Evolutionary conservation across 106 monocot genomes (phyloP).

Genomic region (Posidonia australis): DNA sequence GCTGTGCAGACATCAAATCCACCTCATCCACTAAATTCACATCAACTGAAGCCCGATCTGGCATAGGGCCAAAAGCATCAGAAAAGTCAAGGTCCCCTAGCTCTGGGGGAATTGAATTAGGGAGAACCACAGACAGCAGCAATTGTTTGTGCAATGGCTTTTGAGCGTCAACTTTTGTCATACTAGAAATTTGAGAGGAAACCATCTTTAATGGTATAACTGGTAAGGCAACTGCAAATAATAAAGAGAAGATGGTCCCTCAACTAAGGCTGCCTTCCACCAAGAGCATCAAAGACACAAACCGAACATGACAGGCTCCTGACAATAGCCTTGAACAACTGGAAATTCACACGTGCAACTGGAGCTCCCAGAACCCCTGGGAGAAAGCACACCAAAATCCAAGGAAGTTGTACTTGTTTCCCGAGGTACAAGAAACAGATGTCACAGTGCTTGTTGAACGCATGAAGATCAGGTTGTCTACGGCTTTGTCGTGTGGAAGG

Average conservation of each 20-base stretch:
- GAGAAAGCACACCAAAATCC: conserved; percentile 36
- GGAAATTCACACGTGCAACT: conserved; percentile 62
- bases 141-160: conserved; percentile 32
- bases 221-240: conserved; percentile 2
- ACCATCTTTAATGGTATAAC: conserved; percentile 45
- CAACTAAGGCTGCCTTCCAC: conserved; percentile 45
- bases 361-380: conserved; percentile 56
- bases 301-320: conserved; percentile 52
- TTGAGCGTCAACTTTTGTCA: conserved; percentile 15
- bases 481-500: too few species aligned
- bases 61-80: conserved; percentile 83
- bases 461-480: conserved; percentile 67
- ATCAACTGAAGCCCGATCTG: conserved; percentile 32
- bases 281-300: conserved; percentile 31
- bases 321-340: conserved; percentile 84
- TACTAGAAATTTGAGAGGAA: conserved; percentile 40
- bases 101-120: conserved; percentile 45
- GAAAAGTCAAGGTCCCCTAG: conserved; percentile 82
- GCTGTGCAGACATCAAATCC: conserved; percentile 2
- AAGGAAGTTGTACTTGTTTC: conserved; percentile 70
- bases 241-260: background rate
- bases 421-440: conserved; percentile 82
- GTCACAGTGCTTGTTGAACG: conserved; percentile 65
- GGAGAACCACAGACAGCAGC: conserved; percentile 50
- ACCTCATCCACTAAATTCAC: conserved; percentile 19